Evolutionary conservation across 176 grass and related monocot genomes (phyloP).

Genomic region (Zizania latifolia): DNA sequence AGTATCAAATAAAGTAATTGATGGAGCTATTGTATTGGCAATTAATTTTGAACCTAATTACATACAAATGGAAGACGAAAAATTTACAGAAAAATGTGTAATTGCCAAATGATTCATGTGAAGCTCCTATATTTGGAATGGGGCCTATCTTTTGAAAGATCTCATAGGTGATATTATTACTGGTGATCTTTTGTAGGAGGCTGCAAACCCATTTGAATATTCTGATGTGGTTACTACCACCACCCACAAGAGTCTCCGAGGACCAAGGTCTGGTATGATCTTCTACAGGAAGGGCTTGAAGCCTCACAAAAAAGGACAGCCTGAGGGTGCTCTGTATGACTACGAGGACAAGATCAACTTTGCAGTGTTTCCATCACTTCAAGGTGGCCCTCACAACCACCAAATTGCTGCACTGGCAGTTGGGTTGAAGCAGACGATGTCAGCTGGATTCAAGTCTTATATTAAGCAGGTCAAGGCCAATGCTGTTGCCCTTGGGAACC

Average conservation of each 20-base stretch:
- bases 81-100: too few species aligned
- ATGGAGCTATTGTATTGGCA: background rate
- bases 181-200: constrained; percentile 45
- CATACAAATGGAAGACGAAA: background rate
- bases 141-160: background rate
- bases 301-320: constrained; percentile 24
- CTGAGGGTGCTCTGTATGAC: constrained; percentile 42
- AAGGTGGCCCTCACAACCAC: constrained; percentile 70
- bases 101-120: background rate
- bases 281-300: constrained; percentile 57
- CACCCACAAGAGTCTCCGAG: constrained; percentile 65
- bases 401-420: constrained; percentile 66
- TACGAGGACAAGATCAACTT: constrained; percentile 75
- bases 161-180: background rate
- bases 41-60: background rate
- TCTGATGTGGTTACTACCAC: constrained; percentile 76
- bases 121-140: background rate
- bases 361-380: constrained; percentile 75
- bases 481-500: constrained; percentile 51
- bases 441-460: constrained; percentile 60
- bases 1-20: background rate
- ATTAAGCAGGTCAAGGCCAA: constrained; percentile 75
- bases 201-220: constrained; percentile 59
- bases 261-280: constrained; percentile 68
- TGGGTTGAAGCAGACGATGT: constrained; percentile 55